A percentile compares a stretch with the other conserved stretches of the same genome.
phyloP scores from a whole-genome alignment of 1,284 basidiomycete genomes.

The Salmacisia buchloeana region DNA sequence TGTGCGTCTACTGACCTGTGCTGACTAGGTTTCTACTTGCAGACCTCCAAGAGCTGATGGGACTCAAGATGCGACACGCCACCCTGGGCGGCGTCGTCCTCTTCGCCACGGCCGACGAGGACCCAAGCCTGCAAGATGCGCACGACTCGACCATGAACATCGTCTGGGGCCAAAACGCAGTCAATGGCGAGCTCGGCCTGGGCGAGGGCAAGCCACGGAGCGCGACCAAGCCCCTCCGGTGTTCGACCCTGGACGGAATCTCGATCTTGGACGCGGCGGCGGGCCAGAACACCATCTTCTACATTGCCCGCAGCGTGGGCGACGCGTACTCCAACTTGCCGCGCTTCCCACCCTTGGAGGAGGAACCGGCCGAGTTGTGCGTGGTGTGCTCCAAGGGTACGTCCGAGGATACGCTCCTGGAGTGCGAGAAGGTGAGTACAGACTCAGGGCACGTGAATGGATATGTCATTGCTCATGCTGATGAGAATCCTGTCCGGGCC shows the following conservation, averaged over 20 bases:
- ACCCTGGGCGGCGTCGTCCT: conserved; percentile 83
- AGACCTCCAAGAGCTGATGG: conserved; percentile 42
- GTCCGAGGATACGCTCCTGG: conserved; percentile 35
- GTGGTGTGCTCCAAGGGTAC: conserved; percentile 68
- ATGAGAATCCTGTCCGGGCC: not conserved
- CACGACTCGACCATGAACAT: conserved; percentile 72
- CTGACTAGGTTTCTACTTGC: not conserved
- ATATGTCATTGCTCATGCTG: not conserved
- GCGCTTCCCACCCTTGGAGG: conserved; percentile 54
- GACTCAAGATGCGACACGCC: conserved; percentile 50
- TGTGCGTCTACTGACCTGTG: not conserved
- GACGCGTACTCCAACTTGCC: conserved; percentile 37
- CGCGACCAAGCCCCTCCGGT: conserved; percentile 72
- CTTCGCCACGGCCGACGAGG: conserved; percentile 67
- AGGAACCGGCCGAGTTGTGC: conserved; percentile 67
- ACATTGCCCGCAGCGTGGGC: conserved; percentile 62
- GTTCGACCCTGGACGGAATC: conserved; percentile 67
- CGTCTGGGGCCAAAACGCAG: conserved; percentile 70
- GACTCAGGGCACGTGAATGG: not conserved
- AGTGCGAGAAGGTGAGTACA: conserved; percentile 50
- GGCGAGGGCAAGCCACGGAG: conserved; percentile 76
- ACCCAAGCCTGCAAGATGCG: conserved; percentile 44
- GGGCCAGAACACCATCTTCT: conserved; percentile 76
- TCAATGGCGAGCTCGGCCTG: conserved; percentile 73
- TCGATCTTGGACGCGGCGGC: conserved; percentile 74